Evolutionary conservation across 495 filamentous ascomycete genomes (phyloP), one percentile per base, ranked within the genome.

Genomic region (Filosporella fistucella): DNA sequence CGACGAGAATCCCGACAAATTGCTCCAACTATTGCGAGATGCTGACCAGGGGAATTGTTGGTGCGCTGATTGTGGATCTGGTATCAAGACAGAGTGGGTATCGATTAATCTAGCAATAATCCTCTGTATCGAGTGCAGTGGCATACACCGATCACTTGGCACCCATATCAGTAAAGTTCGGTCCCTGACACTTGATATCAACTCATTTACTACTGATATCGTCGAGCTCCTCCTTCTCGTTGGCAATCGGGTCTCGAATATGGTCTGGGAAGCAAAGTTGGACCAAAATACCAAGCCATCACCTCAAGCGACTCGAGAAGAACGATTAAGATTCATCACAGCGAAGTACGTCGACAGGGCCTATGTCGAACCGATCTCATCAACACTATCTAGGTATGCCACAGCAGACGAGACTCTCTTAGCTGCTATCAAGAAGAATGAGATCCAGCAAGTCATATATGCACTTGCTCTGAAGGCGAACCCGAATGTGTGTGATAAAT

Each of bases 91-190:
- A 14, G 94, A 99, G 63, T 99, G 93, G 93, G 93, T 96, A 30
- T 96, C 91, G 1, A 95, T 99, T 63, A 99, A 99, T 56, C 77
- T 99, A 3, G 94, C 86, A 23, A 95, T 97, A 44, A 82, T 97
- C 24, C 76, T 99, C 13, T 99, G 93, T 67, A 99, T 99, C 52
- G 93, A 99, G 64, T 99, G 93, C 65, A 93, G 89, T 58, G 93
- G 93, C 57, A 96, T 99, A 47, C 93, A 99, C 66, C 84, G 93
- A 18, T 97, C 93, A 9, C 76, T 99, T 2, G 93, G 93, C 7
- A 99, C 93, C 2, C 93, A 99, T 62, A 95, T 99, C 51, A 94
- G 91, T 62, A 99, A 99, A 68, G 81, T 99, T 18, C 84, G 93
- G 25, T 97, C 93, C 3, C 80, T 99, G 22, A 97, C 93, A 0